Percentiles rank a stretch among this genome's conserved stretches.
These are phyloP conservation scores for Colletotrichum agaves DNA, from an alignment of 2,329 filamentous ascomycete species.

Conservation along the genomic window DNA sequence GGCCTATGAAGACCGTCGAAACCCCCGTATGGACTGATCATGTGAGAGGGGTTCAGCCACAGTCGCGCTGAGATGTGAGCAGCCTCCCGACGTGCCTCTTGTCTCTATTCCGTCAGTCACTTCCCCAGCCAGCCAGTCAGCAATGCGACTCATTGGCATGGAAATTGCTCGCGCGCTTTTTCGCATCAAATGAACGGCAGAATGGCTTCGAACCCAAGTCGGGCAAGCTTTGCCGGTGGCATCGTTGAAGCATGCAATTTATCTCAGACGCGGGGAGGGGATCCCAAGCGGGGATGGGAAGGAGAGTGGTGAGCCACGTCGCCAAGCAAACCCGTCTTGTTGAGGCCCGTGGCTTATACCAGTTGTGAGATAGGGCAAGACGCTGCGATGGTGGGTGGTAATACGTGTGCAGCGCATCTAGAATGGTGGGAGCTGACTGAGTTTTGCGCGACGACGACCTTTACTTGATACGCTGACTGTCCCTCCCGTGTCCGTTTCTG, in stretches of 20 bases:
- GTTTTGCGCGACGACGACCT: conserved; percentile 13
- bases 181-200: too few relatives aligned
- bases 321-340: not conserved
- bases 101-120: not conserved
- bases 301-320: not conserved
- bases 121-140: not conserved
- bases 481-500: not conserved
- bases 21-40: not conserved
- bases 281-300: too few relatives aligned
- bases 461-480: not conserved
- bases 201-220: not conserved
- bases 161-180: not conserved
- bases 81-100: not conserved
- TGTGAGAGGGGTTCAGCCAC: conserved; percentile 19
- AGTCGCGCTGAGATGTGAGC: not conserved
- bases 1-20: not conserved
- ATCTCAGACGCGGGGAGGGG: conserved; percentile 3
- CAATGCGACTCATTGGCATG: not conserved
- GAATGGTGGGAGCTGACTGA: not conserved
- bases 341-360: not conserved
- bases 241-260: not conserved
- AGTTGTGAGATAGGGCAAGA: not conserved
- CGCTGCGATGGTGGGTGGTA: not conserved
- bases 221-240: not conserved
- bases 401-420: conserved; percentile 16